Percentiles rank a stretch among this genome's conserved stretches.
phyloP scores from a whole-genome alignment of 2,329 filamentous ascomycete species.

The Cladobotryum protrusum region DNA sequence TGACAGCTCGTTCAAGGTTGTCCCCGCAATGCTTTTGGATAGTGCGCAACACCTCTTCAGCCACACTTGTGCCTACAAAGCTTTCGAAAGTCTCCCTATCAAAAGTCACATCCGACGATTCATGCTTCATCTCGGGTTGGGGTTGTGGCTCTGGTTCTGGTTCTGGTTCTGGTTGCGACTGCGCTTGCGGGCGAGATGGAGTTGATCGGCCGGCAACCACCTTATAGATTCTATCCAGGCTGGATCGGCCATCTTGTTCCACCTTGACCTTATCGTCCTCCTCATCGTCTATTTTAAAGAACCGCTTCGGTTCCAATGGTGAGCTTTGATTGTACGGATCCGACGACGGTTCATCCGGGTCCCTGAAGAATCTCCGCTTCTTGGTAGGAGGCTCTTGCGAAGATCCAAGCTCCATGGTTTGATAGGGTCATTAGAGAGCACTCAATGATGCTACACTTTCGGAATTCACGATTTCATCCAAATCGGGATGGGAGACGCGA shows the following conservation, averaged over 20 bases:
- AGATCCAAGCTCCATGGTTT: conserved; percentile 33
- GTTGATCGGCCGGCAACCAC: not conserved
- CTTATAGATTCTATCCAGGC: conserved; percentile 12
- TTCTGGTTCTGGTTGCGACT: not conserved
- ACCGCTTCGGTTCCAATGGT: conserved; percentile 18
- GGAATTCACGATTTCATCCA: not conserved
- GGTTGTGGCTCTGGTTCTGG: not conserved
- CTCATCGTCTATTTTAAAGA: conserved; percentile 19
- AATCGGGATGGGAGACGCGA: conserved; percentile 35
- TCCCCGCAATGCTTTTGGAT: conserved; percentile 51
- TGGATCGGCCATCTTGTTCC: conserved; percentile 14
- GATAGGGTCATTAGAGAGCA: conserved; percentile 5
- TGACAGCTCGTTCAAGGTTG: conserved; percentile 56
- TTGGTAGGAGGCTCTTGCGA: conserved; percentile 41
- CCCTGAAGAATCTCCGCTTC: conserved; percentile 34
- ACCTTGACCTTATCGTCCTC: conserved; percentile 9
- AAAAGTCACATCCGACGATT: conserved; percentile 36
- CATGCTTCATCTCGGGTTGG: not conserved
- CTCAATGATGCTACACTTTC: not conserved
- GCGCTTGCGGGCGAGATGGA: not conserved
- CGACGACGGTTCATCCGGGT: conserved; percentile 25
- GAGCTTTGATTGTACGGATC: conserved; percentile 19
- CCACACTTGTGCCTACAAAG: conserved; percentile 53
- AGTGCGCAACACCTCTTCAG: conserved; percentile 39
- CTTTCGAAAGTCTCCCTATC: conserved; percentile 52